These are phyloP conservation scores for Hansenula sp. DNA, from an alignment of 1,139 yeast genomes.

Conservation along the genomic window DNA sequence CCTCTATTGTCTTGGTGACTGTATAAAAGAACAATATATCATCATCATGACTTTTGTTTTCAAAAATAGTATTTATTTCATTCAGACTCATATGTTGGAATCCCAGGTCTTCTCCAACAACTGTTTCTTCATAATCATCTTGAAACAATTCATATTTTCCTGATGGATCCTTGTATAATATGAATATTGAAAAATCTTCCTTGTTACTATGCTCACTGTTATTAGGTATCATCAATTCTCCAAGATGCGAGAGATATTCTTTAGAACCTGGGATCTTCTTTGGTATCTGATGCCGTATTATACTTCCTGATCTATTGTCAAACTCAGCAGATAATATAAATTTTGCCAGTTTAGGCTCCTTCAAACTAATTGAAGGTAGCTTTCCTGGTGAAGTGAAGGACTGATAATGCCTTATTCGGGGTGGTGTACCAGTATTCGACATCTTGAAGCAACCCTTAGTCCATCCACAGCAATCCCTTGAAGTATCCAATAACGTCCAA, in stretches of 20 bases:
- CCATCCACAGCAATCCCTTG: background rate
- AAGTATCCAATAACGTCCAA: background rate
- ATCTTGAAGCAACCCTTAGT: background rate
- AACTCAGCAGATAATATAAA: slow-evolving; percentile 53
- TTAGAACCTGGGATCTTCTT: slow-evolving; percentile 29
- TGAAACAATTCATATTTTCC: slow-evolving; percentile 16
- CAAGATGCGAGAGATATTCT: slow-evolving; percentile 38
- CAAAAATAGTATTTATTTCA: slow-evolving; percentile 18
- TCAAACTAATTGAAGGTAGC: background rate
- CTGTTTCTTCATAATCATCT: slow-evolving; percentile 12
- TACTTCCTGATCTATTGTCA: slow-evolving; percentile 53
- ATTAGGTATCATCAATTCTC: slow-evolving; percentile 54
- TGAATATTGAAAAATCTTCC: slow-evolving; percentile 14
- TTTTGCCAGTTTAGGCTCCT: slow-evolving; percentile 6
- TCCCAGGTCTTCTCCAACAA: slow-evolving; percentile 8
- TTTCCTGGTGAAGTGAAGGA: background rate
- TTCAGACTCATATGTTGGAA: slow-evolving; percentile 11
- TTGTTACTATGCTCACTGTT: slow-evolving; percentile 15
- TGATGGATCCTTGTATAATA: slow-evolving; percentile 15
- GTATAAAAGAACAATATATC: slow-evolving; percentile 19
- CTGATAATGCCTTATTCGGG: background rate
- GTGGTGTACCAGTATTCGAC: background rate
- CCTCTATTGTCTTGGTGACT: slow-evolving; percentile 11
- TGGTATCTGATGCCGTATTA: slow-evolving; percentile 47
- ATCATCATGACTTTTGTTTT: slow-evolving; percentile 10